Conservation (phyloP, 495 filamentous ascomycete genomes). For the Cairneyella variabilis region DNA sequence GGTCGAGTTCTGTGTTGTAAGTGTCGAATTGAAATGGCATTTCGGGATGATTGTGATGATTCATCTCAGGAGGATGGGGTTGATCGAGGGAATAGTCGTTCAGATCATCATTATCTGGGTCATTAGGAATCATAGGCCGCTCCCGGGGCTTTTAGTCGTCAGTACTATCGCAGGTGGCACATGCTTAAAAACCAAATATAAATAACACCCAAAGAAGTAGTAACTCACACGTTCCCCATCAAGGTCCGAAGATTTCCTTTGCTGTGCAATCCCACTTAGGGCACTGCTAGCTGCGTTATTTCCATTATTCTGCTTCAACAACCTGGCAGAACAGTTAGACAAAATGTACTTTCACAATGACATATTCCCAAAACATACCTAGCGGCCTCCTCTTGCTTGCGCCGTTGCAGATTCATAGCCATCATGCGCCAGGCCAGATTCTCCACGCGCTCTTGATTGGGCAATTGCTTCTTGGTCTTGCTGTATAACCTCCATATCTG, state of each 20-base stretch:
- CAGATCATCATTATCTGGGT: constrained; percentile 73
- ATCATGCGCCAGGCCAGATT: constrained; percentile 99
- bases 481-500: constrained; percentile 95
- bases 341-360: not conserved
- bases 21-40: constrained; percentile 80
- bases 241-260: constrained; percentile 72
- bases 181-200: constrained; percentile 13
- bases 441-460: constrained; percentile 95
- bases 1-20: constrained; percentile 73
- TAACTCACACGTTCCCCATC: constrained; percentile 86
- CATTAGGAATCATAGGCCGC: constrained; percentile 74
- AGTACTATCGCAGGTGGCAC: constrained; percentile 17
- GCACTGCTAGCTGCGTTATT: no score
- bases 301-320: constrained; percentile 15
- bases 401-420: constrained; percentile 76
- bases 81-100: constrained; percentile 88
- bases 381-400: constrained; percentile 53
- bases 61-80: constrained; percentile 39
- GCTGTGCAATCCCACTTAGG: constrained; percentile 83
- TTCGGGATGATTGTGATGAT: constrained; percentile 45
- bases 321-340: constrained; percentile 19
- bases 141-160: constrained; percentile 75
- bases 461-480: constrained; percentile 79
- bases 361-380: constrained; percentile 28
- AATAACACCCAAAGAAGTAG: constrained; percentile 15